A percentile compares a stretch with the other conserved stretches of the same genome.
Evolutionary conservation across 768 basidiomycete genomes (phyloP).

Genomic region (Trametes coccinea): DNA sequence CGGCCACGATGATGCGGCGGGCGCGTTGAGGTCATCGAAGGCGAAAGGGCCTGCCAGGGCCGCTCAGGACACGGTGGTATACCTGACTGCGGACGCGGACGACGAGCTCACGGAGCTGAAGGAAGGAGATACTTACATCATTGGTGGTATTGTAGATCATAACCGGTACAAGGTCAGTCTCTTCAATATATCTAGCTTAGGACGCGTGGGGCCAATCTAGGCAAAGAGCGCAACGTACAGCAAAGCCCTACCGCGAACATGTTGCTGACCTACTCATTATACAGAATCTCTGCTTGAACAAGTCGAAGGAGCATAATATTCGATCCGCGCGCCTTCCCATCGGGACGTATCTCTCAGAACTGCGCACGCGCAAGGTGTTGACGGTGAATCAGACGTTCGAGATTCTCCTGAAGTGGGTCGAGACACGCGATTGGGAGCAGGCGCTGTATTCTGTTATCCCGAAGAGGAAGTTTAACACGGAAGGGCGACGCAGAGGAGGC

Average conservation of each 20-base stretch:
- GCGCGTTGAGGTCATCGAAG: slow-evolving; percentile 2
- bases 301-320: slow-evolving; percentile 72
- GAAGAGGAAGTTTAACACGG: slow-evolving; percentile 77
- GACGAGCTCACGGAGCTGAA: slow-evolving; percentile 82
- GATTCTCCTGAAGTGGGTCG: slow-evolving; percentile 89
- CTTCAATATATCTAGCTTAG: too few relatives aligned
- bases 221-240: too few relatives aligned
- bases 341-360: slow-evolving; percentile 80
- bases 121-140: slow-evolving; percentile 87
- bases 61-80: slow-evolving; percentile 59
- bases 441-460: slow-evolving; percentile 91
- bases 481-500: slow-evolving; percentile 34
- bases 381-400: slow-evolving; percentile 97
- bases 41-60: slow-evolving; percentile 7
- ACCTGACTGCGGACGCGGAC: slow-evolving; percentile 92
- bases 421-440: slow-evolving; percentile 79
- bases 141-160: slow-evolving; percentile 93
- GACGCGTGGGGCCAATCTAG: too few relatives aligned
- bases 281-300: slow-evolving; percentile 89
- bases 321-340: slow-evolving; percentile 92
- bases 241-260: background rate
- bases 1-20: slow-evolving; percentile 7
- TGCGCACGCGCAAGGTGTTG: slow-evolving; percentile 91
- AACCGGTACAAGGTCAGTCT: slow-evolving; percentile 95
- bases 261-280: slow-evolving; percentile 1